Evolutionary conservation across 176 grass and related monocot species (phyloP), one percentile per base, ranked within the genome.

Genomic region (Raddia distichophylla): DNA sequence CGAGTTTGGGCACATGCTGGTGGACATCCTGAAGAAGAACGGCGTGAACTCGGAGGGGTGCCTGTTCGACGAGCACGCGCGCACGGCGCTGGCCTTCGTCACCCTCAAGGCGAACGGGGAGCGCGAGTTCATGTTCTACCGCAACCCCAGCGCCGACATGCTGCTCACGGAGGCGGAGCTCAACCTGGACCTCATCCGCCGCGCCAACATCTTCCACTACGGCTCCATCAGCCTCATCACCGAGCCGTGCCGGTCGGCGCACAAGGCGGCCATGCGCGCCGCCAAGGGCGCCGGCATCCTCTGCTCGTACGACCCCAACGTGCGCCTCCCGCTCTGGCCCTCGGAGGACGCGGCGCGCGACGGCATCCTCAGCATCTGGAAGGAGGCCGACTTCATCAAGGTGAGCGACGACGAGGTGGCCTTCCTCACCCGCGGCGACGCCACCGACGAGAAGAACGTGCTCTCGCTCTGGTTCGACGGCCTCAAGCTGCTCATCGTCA

Each of bases 71-170:
- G 32, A 81, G 77, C 90, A 98, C 61, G 92, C 92, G 0, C 95
- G 95, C 49, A 98, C 95, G 0, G 95, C 95, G 1, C 88, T 98
- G 0, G 95, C 95, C 33, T 98, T 98, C 73, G 95, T 98, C 0
- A 98, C 95, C 0, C 79, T 98, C 18, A 94, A 93, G 66, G 48
- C 47, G 1, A 86, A 89, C 32, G 95, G 94, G 15, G 97, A 99
- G 80, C 87, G 97, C 55, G 97, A 99, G 91, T 96, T 99, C 87
- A 99, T 99, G 97, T 99, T 99, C 85, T 99, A 99, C 76, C 87
- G 97, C 49, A 99, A 99, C 86, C 97, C 97, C 57, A 99, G 97
- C 87, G 97, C 97, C 76, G 97, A 99, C 90, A 99, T 99, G 97
- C 97, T 96, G 94, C 94, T 97, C 0, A 88, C 88, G 0, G 92